phyloP scores from a whole-genome alignment of 139 green algal species.

The Spirogloea muscicola region DNA sequence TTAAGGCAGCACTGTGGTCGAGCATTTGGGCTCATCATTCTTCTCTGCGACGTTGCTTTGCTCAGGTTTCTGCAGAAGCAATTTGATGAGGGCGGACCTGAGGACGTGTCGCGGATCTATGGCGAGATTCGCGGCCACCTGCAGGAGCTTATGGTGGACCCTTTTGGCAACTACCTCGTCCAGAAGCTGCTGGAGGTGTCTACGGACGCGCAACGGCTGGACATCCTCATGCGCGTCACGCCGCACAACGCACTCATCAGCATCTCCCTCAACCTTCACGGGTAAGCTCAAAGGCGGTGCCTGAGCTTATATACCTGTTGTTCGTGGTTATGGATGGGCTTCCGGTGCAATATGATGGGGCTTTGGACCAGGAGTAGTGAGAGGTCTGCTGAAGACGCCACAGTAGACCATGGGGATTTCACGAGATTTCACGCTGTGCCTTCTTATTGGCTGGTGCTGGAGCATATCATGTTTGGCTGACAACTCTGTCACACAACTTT shows the following conservation, averaged over 20 bases:
- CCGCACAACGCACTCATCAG: conserved; percentile 68
- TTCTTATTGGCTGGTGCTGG: no score
- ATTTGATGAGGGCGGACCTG: conserved; percentile 89
- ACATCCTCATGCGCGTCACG: conserved; percentile 73
- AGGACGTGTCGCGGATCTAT: conserved; percentile 56
- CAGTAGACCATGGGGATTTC: no score
- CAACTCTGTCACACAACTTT: no score
- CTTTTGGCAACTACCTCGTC: conserved; percentile 99
- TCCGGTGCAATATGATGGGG: no score
- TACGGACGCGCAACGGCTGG: conserved; percentile 79
- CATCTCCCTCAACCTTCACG: conserved; percentile 84
- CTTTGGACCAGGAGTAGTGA: no score
- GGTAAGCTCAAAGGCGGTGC: no score
- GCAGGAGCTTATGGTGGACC: conserved; percentile 93
- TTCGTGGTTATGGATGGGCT: no score
- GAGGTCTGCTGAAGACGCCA: no score
- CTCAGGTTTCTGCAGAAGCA: conserved; percentile 88
- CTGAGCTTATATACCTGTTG: no score
- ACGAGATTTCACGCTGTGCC: no score
- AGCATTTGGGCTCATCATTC: background rate
- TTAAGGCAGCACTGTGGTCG: background rate
- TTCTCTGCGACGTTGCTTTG: background rate
- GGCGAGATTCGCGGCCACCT: conserved; percentile 73
- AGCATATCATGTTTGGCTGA: no score
- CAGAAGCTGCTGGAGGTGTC: conserved; percentile 97